Base-by-base conservation (phyloP, 495 filamentous ascomycete species). In the Podospora tetraspora region DNA sequence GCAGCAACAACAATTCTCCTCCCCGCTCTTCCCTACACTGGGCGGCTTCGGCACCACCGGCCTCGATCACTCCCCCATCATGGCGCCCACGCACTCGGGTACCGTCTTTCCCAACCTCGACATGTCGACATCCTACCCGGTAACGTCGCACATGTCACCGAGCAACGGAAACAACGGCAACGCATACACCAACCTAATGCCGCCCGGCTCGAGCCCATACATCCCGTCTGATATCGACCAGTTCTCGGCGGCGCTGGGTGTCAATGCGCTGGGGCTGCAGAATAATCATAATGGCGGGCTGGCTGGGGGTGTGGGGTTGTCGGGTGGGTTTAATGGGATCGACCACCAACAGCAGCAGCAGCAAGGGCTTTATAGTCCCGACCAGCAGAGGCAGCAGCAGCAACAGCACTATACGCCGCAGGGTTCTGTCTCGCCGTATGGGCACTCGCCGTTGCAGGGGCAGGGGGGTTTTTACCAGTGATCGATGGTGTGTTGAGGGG, bases 391-490 rank as follows among this genome's bases (percentile, higher is more conserved):
- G 30, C 75, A 78, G 52, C 79, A 77, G 24, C 59, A 61, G n/a
- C 63, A 65, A 24, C 63, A 65, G 56, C 63, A 65, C n/a, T 84
- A 76, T 30, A 77, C 73, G 25, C 75, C 79, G 57, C 79, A 76
- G 24, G 78, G 79, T n/a, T 81, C 80, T 16, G 73, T 76, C 9
- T 82, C 81, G 62, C 79, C 80, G 2, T 84, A 76, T 67, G 67
- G 66, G 11, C 80, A 76, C 32, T 82, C 80, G 29, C 80, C 80
- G n/a, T 74, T 79, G 57, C 79, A 73, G 70, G 73, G 73, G 34
- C 75, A 77, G 25, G 73, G 74, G 9, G 67, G 61, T n/a, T 83
- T 81, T 59, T 83, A 79, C 7, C 63, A 72, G 59, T 62, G 64
- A 62, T 34, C 3, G 27, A 16, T 1, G 13, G 1, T 6, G 34